Evolutionary conservation across 1,139 yeast species (phyloP).

Genomic region (Candida sp.): DNA sequence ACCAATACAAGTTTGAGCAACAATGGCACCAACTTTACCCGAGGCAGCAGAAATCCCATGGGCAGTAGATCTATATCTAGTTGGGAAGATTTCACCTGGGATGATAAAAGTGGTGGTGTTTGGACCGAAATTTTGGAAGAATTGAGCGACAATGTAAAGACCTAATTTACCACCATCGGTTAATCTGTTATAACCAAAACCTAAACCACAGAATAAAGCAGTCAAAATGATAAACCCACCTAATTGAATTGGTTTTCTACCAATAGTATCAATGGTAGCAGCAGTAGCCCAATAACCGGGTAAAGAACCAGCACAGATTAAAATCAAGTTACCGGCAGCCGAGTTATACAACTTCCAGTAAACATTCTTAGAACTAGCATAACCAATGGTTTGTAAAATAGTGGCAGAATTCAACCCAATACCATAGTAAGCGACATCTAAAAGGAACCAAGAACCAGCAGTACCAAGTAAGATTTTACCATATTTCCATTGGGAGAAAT

Average conservation of each 20-base stretch:
- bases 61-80: slow-evolving; percentile 96
- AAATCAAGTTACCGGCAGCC: slow-evolving; percentile 85
- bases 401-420: slow-evolving; percentile 75
- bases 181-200: slow-evolving; percentile 74
- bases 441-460: slow-evolving; percentile 94
- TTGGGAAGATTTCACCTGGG: slow-evolving; percentile 97
- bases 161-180: slow-evolving; percentile 63
- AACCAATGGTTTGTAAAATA: slow-evolving; percentile 83
- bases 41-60: slow-evolving; percentile 97
- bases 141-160: slow-evolving; percentile 72
- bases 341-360: slow-evolving; percentile 66
- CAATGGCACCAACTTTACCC: slow-evolving; percentile 96
- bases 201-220: slow-evolving; percentile 65
- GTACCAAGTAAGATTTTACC: slow-evolving; percentile 87
- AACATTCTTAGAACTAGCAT: slow-evolving; percentile 65
- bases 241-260: slow-evolving; percentile 80
- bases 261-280: slow-evolving; percentile 72
- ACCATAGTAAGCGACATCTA: slow-evolving; percentile 96
- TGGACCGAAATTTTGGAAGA: slow-evolving; percentile 92
- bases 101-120: slow-evolving; percentile 93
- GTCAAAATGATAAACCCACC: slow-evolving; percentile 72
- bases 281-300: slow-evolving; percentile 89
- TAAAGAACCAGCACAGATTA: slow-evolving; percentile 87
- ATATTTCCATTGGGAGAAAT: slow-evolving; percentile 87
- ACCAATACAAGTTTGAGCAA: slow-evolving; percentile 91